Evolutionary conservation across 164 flowering plant genomes (phyloP).

Genomic region (Vitis amurensis): DNA sequence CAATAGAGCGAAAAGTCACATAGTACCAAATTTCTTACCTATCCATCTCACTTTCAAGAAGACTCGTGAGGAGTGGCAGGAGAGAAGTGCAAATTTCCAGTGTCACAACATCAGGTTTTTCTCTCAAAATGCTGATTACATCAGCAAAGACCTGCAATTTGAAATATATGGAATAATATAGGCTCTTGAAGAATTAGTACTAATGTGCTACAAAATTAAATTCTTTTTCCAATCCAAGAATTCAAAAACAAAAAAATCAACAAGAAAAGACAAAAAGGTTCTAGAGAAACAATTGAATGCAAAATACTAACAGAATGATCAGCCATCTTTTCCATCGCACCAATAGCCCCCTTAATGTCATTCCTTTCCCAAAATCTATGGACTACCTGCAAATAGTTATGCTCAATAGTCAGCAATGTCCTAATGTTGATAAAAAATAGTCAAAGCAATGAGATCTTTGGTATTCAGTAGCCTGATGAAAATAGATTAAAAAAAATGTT

Average conservation of each 20-base stretch:
- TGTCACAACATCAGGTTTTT: constrained; percentile 66
- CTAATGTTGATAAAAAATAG: background rate
- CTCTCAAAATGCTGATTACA: constrained; percentile 62
- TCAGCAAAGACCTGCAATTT: constrained; percentile 77
- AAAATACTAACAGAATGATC: constrained; percentile 74
- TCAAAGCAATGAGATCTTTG: too few species aligned
- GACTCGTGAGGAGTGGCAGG: constrained; percentile 70
- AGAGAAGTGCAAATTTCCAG: constrained; percentile 77
- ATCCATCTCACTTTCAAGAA: constrained; percentile 79
- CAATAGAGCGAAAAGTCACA: background rate
- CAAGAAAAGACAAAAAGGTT: background rate
- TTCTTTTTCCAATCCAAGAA: too few species aligned
- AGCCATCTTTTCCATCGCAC: constrained; percentile 83
- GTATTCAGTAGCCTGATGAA: too few species aligned
- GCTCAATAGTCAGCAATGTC: background rate
- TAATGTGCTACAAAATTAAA: too few species aligned
- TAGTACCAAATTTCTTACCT: constrained; percentile 38
- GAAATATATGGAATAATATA: background rate
- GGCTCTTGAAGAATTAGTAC: background rate
- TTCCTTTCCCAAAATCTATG: constrained; percentile 75
- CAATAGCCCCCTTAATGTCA: constrained; percentile 75
- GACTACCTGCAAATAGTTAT: constrained; percentile 47
- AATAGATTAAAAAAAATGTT: background rate
- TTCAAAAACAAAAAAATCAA: background rate
- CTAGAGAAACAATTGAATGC: background rate